Conservation (phyloP, 2,329 filamentous ascomycete genomes). For the Pseudopyrenochaeta lycopersici region DNA sequence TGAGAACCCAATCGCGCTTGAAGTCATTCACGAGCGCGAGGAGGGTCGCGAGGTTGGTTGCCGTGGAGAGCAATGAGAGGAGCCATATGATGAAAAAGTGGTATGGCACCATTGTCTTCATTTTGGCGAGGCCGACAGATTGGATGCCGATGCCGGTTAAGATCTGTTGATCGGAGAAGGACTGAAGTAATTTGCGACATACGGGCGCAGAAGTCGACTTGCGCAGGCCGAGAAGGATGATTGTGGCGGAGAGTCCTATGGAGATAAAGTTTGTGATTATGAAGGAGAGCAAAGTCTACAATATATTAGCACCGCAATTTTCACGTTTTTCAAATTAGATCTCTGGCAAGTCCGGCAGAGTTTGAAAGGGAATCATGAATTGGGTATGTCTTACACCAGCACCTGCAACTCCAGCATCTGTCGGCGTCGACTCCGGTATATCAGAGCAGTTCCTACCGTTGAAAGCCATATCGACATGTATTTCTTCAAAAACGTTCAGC, state of each 20-base stretch:
- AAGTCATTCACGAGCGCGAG: slow-evolving; percentile 73
- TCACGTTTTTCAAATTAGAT: not conserved
- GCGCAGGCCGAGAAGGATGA: slow-evolving; percentile 65
- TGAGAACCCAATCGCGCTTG: slow-evolving; percentile 71
- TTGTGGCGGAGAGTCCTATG: slow-evolving; percentile 63
- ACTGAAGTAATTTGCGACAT: slow-evolving; percentile 69
- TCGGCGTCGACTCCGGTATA: slow-evolving; percentile 56
- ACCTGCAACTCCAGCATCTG: slow-evolving; percentile 67
- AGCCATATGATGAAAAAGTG: slow-evolving; percentile 79
- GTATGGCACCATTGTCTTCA: slow-evolving; percentile 68
- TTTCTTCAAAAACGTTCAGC: not conserved
- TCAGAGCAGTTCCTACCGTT: slow-evolving; percentile 50
- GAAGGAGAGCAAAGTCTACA: slow-evolving; percentile 68
- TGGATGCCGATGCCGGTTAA: slow-evolving; percentile 75
- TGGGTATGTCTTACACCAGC: slow-evolving; percentile 57
- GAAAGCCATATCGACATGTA: slow-evolving; percentile 18
- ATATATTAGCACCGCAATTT: not conserved
- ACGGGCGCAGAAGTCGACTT: slow-evolving; percentile 60
- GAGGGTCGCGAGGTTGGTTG: slow-evolving; percentile 71
- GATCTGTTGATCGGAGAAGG: slow-evolving; percentile 74
- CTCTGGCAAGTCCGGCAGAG: not conserved
- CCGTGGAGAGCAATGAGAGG: slow-evolving; percentile 69
- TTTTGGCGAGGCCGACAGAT: slow-evolving; percentile 68
- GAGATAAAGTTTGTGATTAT: slow-evolving; percentile 70
- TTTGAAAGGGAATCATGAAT: not conserved